These are phyloP conservation scores for Syzygium syzygioides DNA, from an alignment of 441 rosid species.

Conservation along the genomic window DNA sequence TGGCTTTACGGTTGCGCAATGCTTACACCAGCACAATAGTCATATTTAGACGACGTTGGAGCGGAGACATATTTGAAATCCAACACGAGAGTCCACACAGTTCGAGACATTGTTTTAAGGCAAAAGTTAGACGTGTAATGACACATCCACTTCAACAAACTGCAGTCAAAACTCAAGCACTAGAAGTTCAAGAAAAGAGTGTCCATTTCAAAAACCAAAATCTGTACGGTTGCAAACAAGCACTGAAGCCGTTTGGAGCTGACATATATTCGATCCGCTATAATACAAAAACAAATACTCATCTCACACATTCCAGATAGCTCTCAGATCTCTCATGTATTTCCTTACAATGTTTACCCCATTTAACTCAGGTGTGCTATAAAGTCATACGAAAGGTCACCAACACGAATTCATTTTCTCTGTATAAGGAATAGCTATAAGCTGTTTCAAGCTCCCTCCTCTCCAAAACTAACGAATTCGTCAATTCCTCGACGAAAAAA, in stretches of 20 bases:
- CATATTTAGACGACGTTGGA: too few relatives aligned
- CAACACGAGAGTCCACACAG: background rate
- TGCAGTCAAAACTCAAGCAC: background rate
- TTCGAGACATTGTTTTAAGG: background rate
- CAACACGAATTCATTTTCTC: background rate
- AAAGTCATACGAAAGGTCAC: background rate
- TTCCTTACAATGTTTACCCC: background rate
- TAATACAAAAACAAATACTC: background rate
- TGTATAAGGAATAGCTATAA: background rate
- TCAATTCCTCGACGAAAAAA: background rate
- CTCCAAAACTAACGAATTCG: background rate
- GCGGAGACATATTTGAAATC: too few relatives aligned
- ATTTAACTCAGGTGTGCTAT: background rate
- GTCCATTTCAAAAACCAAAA: background rate
- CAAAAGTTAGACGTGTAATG: background rate
- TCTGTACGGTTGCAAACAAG: background rate
- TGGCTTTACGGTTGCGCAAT: background rate
- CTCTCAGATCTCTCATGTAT: background rate
- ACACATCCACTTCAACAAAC: background rate
- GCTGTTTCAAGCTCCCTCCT: background rate
- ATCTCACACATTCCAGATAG: background rate
- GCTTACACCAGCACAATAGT: background rate
- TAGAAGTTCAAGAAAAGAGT: background rate
- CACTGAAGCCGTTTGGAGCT: background rate
- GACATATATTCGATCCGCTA: background rate